A percentile compares a stretch with the other conserved stretches of the same genome.
phyloP scores from a whole-genome alignment of 2,329 filamentous ascomycete species.

The Alternaria rosae region DNA sequence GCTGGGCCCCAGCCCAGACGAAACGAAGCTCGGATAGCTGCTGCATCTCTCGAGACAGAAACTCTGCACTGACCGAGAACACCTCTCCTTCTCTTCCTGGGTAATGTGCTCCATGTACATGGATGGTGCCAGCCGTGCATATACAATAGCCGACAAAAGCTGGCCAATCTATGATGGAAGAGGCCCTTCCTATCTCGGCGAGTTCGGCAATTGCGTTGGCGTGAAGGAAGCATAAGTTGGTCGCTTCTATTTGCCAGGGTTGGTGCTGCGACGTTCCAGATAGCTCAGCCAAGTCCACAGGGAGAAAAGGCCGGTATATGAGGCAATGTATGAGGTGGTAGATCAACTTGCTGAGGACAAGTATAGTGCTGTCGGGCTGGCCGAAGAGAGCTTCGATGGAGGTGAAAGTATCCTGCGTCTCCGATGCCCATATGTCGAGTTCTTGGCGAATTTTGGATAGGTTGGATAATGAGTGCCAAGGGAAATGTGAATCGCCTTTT shows the following conservation, averaged over 20 bases:
- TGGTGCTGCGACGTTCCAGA: constrained; percentile 83
- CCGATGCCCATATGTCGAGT: constrained; percentile 83
- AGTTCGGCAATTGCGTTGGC: constrained; percentile 87
- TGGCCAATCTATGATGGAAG: constrained; percentile 81
- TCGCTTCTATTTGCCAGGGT: constrained; percentile 91
- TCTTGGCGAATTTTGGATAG: constrained; percentile 86
- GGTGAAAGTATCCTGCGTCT: constrained; percentile 79
- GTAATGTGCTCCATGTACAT: constrained; percentile 86
- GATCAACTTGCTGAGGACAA: constrained; percentile 84
- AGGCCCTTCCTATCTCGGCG: constrained; percentile 78
- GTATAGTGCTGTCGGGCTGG: constrained; percentile 77
- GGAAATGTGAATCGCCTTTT: constrained; percentile 88
- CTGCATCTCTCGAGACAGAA: constrained; percentile 79
- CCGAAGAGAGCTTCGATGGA: constrained; percentile 78
- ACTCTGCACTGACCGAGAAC: constrained; percentile 72
- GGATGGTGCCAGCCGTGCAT: constrained; percentile 84
- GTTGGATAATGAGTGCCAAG: constrained; percentile 86
- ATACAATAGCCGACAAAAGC: constrained; percentile 87
- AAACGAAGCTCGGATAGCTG: constrained; percentile 77
- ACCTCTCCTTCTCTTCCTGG: constrained; percentile 67
- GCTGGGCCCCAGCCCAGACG: constrained; percentile 78
- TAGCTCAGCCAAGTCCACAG: constrained; percentile 82
- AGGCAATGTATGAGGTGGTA: constrained; percentile 88
- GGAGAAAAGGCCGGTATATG: constrained; percentile 85
- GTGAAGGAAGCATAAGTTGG: constrained; percentile 84